phyloP scores from a whole-genome alignment of 768 basidiomycete genomes.

The Fibroporia radiculosa region DNA sequence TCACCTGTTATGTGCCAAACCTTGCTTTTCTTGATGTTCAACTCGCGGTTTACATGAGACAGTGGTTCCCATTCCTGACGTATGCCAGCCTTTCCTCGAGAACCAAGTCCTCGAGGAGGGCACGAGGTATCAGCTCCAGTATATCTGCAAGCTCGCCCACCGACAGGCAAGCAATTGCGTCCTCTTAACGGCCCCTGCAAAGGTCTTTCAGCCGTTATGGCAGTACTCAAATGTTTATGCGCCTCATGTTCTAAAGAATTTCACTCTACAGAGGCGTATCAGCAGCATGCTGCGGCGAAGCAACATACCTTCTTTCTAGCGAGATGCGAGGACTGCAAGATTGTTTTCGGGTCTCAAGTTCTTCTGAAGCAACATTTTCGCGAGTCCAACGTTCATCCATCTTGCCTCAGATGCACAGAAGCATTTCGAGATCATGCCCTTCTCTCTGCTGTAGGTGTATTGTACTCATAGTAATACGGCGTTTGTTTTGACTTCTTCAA shows the following conservation, averaged over 20 bases:
- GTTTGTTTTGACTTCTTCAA: neutral
- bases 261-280: neutral
- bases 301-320: neutral
- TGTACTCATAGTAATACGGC: neutral
- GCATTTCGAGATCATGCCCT: neutral
- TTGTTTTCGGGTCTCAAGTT: neutral
- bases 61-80: too few relatives aligned
- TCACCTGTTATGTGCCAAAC: too few relatives aligned
- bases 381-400: neutral
- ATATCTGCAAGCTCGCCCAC: too few relatives aligned
- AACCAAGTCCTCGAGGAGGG: too few relatives aligned
- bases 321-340: neutral
- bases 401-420: neutral
- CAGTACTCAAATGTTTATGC: neutral
- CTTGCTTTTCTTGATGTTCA: too few relatives aligned
- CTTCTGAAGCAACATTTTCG: neutral
- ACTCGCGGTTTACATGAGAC: too few relatives aligned
- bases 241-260: neutral
- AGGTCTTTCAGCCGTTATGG: too few relatives aligned
- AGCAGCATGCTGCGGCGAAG: neutral
- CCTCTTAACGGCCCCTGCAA: too few relatives aligned
- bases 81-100: too few relatives aligned
- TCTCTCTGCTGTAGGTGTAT: neutral
- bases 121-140: too few relatives aligned
- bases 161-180: too few relatives aligned